A percentile compares a stretch with the other conserved stretches of the same genome.
These are phyloP conservation scores for Starmera pachycereana DNA, from an alignment of 805 yeast genomes.

Conservation along the genomic window DNA sequence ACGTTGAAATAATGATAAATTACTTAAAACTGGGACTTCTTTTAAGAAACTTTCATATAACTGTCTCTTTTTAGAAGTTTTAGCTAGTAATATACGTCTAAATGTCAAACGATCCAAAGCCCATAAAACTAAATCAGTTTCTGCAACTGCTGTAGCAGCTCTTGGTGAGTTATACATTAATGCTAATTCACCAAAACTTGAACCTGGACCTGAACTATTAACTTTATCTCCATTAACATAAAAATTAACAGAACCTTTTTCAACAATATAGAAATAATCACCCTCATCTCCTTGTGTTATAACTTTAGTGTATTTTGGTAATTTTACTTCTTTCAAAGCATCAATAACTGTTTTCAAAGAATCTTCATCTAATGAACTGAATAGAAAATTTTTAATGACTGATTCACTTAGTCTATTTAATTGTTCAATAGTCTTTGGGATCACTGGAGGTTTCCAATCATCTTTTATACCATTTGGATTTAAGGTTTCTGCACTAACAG, in stretches of 20 bases:
- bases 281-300: constrained; percentile 93
- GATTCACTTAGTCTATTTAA: constrained; percentile 55
- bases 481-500: constrained; percentile 83
- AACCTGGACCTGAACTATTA: constrained; percentile 71
- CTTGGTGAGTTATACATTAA: constrained; percentile 96
- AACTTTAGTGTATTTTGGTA: constrained; percentile 49
- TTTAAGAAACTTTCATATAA: constrained; percentile 84
- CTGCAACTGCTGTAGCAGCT: constrained; percentile 85
- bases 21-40: constrained; percentile 72
- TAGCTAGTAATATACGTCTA: constrained; percentile 82
- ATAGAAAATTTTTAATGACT: constrained; percentile 74
- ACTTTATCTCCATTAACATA: constrained; percentile 57
- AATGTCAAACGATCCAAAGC: constrained; percentile 90
- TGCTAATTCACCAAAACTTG: constrained; percentile 94
- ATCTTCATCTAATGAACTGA: constrained; percentile 71
- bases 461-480: constrained; percentile 61
- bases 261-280: constrained; percentile 82
- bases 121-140: constrained; percentile 70
- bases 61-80: constrained; percentile 80
- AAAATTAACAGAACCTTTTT: constrained; percentile 75
- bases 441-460: constrained; percentile 65
- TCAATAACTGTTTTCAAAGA: constrained; percentile 67
- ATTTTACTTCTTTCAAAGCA: constrained; percentile 70
- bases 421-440: constrained; percentile 54
- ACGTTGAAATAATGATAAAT: constrained; percentile 71